phyloP scores from a whole-genome alignment of 768 basidiomycete genomes.

The Suillus placidus region DNA sequence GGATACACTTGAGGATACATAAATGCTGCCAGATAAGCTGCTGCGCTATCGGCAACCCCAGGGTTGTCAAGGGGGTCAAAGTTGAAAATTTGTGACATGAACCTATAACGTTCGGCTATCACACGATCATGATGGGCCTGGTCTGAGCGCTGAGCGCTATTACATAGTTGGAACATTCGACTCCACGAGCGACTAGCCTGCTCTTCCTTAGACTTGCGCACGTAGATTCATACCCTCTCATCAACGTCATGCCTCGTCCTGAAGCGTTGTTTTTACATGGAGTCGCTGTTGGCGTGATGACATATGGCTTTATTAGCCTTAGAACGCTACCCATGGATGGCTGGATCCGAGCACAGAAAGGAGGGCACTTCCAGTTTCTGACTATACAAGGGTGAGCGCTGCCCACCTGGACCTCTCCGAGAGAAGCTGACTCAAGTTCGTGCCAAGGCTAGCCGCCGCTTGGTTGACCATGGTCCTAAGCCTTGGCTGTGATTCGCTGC shows the following conservation, averaged over 20 bases:
- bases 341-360: slow-evolving; percentile 50
- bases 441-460: slow-evolving; percentile 40
- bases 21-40: too few species aligned
- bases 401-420: background rate
- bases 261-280: slow-evolving; percentile 35
- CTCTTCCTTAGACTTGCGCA: background rate
- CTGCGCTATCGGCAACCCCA: too few species aligned
- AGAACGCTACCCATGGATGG: slow-evolving; percentile 19
- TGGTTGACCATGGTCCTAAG: slow-evolving; percentile 45
- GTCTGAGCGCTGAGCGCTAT: background rate
- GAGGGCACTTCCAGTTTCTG: slow-evolving; percentile 71
- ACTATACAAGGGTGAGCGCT: slow-evolving; percentile 73
- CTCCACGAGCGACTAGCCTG: background rate
- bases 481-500: slow-evolving; percentile 43
- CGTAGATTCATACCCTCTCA: background rate
- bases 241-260: background rate
- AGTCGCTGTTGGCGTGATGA: slow-evolving; percentile 35
- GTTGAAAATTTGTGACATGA: too few species aligned
- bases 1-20: too few species aligned
- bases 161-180: background rate
- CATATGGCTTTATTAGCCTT: slow-evolving; percentile 37
- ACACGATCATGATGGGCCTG: too few species aligned
- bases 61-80: too few species aligned
- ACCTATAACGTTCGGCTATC: too few species aligned
- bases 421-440: background rate